Conservation (phyloP, 805 yeast genomes). For the Priceomyces castillae region DNA sequence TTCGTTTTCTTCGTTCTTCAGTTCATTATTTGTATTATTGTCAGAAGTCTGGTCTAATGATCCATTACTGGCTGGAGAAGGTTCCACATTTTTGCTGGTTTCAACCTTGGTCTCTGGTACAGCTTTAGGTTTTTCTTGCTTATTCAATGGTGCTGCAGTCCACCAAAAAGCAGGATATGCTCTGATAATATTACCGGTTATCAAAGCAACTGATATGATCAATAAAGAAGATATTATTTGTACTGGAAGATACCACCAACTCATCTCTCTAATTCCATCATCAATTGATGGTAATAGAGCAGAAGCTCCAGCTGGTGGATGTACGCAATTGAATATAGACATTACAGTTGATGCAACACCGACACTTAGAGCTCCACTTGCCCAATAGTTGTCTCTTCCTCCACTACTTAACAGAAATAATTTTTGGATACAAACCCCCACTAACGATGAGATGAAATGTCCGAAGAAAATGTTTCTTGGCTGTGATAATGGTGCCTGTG, state of each 20-base stretch:
- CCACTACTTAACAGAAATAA: slow-evolving; percentile 45
- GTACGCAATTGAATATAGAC: slow-evolving; percentile 54
- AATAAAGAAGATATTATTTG: slow-evolving; percentile 50
- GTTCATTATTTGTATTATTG: not conserved
- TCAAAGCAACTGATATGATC: slow-evolving; percentile 47
- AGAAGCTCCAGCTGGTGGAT: slow-evolving; percentile 74
- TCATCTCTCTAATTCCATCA: slow-evolving; percentile 42
- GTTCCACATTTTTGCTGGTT: slow-evolving; percentile 1
- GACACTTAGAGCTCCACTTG: slow-evolving; percentile 57
- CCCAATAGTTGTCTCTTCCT: slow-evolving; percentile 51
- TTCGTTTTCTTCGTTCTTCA: not conserved
- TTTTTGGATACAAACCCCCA: slow-evolving; percentile 55
- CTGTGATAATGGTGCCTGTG: slow-evolving; percentile 59
- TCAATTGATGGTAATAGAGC: slow-evolving; percentile 58
- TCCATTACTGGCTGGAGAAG: no score
- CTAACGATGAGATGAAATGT: slow-evolving; percentile 49
- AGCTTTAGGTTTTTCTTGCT: not conserved
- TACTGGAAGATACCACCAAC: slow-evolving; percentile 66
- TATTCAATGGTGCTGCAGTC: slow-evolving; percentile 33
- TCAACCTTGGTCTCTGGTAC: slow-evolving; percentile 10
- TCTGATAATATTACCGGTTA: slow-evolving; percentile 53
- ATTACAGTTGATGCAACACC: slow-evolving; percentile 52
- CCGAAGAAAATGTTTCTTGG: slow-evolving; percentile 60
- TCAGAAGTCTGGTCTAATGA: not conserved
- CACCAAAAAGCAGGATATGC: slow-evolving; percentile 62